These are phyloP conservation scores for Candida cerambycidarum DNA, from an alignment of 805 yeast genomes.

Conservation along the genomic window DNA sequence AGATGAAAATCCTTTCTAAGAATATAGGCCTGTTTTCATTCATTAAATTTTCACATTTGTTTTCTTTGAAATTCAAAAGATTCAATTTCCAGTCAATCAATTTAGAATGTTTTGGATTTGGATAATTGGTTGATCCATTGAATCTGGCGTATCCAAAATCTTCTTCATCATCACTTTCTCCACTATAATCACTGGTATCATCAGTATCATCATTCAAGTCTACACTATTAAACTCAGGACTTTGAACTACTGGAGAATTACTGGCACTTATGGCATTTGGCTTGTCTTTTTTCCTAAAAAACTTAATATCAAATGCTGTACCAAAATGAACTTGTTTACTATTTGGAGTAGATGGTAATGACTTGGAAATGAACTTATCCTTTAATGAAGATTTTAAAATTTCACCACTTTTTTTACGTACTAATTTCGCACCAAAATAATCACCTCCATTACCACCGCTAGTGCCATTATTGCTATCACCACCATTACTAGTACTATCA, in stretches of 20 bases:
- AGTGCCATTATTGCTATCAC: background rate
- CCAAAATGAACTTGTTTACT: conserved; percentile 81
- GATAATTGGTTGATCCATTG: conserved; percentile 18
- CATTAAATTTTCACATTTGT: conserved; percentile 47
- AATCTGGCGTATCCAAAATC: conserved; percentile 11
- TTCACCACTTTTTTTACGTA: conserved; percentile 89
- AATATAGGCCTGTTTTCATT: conserved; percentile 46
- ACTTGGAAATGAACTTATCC: conserved; percentile 38
- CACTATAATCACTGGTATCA: conserved; percentile 19
- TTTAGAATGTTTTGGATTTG: conserved; percentile 19
- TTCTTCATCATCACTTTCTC: conserved; percentile 10
- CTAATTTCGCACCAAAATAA: conserved; percentile 32
- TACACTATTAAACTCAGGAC: conserved; percentile 18
- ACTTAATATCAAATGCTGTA: conserved; percentile 50
- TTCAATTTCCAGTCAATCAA: conserved; percentile 46
- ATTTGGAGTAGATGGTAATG: conserved; percentile 53
- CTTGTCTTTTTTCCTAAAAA: conserved; percentile 68
- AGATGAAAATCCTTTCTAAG: conserved; percentile 62
- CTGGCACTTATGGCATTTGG: conserved; percentile 76
- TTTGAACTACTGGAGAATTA: conserved; percentile 51
- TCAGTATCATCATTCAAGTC: conserved; percentile 14
- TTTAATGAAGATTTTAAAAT: conserved; percentile 73
- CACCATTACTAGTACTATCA: background rate
- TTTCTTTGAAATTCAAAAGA: conserved; percentile 37
- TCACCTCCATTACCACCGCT: background rate